Percentiles rank a stretch among this genome's conserved stretches.
These are phyloP conservation scores for Turnera subulata DNA, from an alignment of 345 rosid species.

Conservation along the genomic window DNA sequence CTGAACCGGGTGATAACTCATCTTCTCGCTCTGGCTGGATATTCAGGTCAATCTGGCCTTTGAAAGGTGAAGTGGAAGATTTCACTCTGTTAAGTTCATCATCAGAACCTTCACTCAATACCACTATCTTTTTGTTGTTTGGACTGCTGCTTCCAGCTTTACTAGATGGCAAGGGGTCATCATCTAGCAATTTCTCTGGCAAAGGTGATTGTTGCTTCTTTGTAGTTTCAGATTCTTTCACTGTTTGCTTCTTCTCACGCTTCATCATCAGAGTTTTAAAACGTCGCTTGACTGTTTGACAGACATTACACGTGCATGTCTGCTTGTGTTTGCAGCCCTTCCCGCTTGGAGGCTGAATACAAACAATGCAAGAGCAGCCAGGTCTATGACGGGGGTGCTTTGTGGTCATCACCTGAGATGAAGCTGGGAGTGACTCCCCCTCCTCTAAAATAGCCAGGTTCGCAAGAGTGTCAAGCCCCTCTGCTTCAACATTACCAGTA, in stretches of 20 bases:
- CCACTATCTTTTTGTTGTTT: slow-evolving; percentile 31
- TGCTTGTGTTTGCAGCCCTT: slow-evolving; percentile 79
- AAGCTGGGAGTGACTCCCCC: slow-evolving; percentile 40
- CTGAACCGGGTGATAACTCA: slow-evolving; percentile 55
- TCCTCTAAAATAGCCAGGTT: slow-evolving; percentile 65
- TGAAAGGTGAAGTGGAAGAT: slow-evolving; percentile 50
- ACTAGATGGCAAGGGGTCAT: slow-evolving; percentile 35
- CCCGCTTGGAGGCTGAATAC: slow-evolving; percentile 95
- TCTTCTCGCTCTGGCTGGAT: slow-evolving; percentile 91
- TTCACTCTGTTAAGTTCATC: slow-evolving; percentile 42
- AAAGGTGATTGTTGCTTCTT: slow-evolving; percentile 37
- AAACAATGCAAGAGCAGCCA: slow-evolving; percentile 91
- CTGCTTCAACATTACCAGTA: slow-evolving; percentile 42
- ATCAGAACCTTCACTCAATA: slow-evolving; percentile 42
- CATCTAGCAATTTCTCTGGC: slow-evolving; percentile 40
- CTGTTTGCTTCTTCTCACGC: slow-evolving; percentile 65
- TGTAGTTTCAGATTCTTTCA: slow-evolving; percentile 49
- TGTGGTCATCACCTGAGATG: slow-evolving; percentile 66
- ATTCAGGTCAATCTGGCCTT: slow-evolving; percentile 80
- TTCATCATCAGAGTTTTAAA: slow-evolving; percentile 58
- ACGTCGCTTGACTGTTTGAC: slow-evolving; percentile 74
- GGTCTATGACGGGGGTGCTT: slow-evolving; percentile 91
- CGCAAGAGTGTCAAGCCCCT: slow-evolving; percentile 64
- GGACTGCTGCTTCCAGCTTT: slow-evolving; percentile 41
- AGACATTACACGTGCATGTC: slow-evolving; percentile 73